A percentile compares a stretch with the other conserved stretches of the same genome.
These are phyloP conservation scores for Pseudogymnoascus sp. DNA, from an alignment of 2,329 filamentous ascomycete species.

Conservation along the genomic window DNA sequence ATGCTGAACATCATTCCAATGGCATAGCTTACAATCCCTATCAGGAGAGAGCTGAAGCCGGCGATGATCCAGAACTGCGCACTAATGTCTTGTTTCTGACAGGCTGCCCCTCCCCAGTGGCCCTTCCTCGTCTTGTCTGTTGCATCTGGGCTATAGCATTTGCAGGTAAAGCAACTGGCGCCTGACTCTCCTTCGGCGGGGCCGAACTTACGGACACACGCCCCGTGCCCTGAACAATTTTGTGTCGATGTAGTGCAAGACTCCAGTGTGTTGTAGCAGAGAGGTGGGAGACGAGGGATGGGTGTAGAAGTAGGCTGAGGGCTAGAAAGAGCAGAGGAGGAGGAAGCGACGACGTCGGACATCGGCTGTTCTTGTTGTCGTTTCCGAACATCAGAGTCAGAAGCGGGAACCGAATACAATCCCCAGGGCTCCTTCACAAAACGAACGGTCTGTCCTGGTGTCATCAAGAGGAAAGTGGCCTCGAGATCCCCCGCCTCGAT, in stretches of 20 bases:
- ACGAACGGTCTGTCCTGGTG: background rate
- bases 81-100: constrained; percentile 87
- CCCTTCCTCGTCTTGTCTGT: constrained; percentile 41
- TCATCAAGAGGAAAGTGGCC: background rate
- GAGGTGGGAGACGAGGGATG: constrained; percentile 39
- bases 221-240: constrained; percentile 74
- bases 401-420: background rate
- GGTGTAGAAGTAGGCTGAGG: constrained; percentile 16
- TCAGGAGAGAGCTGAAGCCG: constrained; percentile 61
- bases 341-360: background rate
- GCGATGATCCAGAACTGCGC: constrained; percentile 81
- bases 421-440: background rate
- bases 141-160: constrained; percentile 45
- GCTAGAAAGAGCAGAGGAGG: constrained; percentile 12
- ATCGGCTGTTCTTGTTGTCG: background rate
- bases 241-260: constrained; percentile 62
- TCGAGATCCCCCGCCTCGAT: constrained; percentile 3
- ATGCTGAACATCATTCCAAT: constrained; percentile 75
- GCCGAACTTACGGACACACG: constrained; percentile 60
- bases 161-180: constrained; percentile 66
- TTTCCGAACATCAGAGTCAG: constrained; percentile 1
- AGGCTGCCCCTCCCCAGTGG: constrained; percentile 76
- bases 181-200: constrained; percentile 34
- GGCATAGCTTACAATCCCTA: constrained; percentile 58
- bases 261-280: constrained; percentile 65